Evolutionary conservation across 768 basidiomycete genomes (phyloP), one percentile per base, ranked within the genome.

Genomic region (Xerocomellus amylosporus): DNA sequence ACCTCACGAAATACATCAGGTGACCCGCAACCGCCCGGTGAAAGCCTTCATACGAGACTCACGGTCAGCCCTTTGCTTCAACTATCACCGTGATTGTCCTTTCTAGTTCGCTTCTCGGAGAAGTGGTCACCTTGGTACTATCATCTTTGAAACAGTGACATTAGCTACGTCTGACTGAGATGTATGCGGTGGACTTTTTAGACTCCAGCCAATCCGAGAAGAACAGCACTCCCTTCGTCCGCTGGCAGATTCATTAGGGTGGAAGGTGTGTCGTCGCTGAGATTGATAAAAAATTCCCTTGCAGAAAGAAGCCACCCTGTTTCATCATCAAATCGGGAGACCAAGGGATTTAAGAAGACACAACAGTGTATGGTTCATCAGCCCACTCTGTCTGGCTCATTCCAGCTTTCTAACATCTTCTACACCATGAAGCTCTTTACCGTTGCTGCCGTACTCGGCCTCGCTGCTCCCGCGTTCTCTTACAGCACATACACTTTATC

Each of bases 401-500:
- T 28, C 20, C 28, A 20, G n/a, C 30, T 14, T 8, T 20, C 26
- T 41, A 6, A 7, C 51, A 20, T 39, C 24, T 10, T 37, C 42
- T 12, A 14, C 50, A 26, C 37, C 30, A 65, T 65, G 64, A 56
- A 8, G 31, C 5, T 42, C 42, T 46, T 45, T 6, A 5, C 26
- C 26, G 1, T 45, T 13, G 48, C 51, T 20, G 28, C 46, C 28
- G 39, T 42, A 10, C 54, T 63, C 17, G 53, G 38, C 37, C 38
- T 68, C 34, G 55, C 38, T n/a, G n/a, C 47, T 26, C 55, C 46
- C 13, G 54, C 26, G 9, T 24, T 58, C 30, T 1, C 58, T n/a
- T 51, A 52, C 17, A 37, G 6, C 17, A 13, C 7, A 9, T 67
- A 63, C 19, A 66, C 65, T 2, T 63, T 77, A 50, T 61, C 72